Conservation (phyloP, 352 stramenopile species). For the Pythium folliculosum region DNA sequence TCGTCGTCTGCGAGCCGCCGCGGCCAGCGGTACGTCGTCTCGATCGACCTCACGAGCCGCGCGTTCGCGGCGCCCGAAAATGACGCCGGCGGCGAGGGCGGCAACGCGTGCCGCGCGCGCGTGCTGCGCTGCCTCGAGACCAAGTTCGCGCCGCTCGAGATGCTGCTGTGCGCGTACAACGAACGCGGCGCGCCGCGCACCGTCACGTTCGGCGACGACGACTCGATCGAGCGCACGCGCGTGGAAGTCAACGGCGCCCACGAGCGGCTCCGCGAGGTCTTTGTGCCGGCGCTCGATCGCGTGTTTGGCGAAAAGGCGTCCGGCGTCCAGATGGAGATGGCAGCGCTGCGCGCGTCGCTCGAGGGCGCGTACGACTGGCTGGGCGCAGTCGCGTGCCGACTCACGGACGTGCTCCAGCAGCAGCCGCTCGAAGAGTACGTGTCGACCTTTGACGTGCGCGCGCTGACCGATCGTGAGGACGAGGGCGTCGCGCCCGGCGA, state of each 20-base stretch:
- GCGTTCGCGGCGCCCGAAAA: constrained; percentile 28
- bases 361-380: constrained; percentile 77
- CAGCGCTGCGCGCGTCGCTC: constrained; percentile 33
- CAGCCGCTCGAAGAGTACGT: constrained; percentile 71
- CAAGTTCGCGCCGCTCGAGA: constrained; percentile 59
- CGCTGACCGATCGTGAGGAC: not conserved
- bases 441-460: constrained; percentile 57
- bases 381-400: constrained; percentile 61
- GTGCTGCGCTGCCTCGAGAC: constrained; percentile 47
- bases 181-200: constrained; percentile 58
- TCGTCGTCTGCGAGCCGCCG: constrained; percentile 9
- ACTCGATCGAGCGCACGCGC: constrained; percentile 57
- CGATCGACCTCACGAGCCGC: constrained; percentile 54
- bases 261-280: constrained; percentile 46
- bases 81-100: no score
- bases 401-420: constrained; percentile 57
- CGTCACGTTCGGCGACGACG: constrained; percentile 72
- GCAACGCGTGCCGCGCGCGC: constrained; percentile 30
- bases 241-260: constrained; percentile 58
- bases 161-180: constrained; percentile 79
- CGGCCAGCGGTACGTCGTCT: constrained; percentile 61
- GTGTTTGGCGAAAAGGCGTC: constrained; percentile 34
- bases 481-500: constrained; percentile 37
- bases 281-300: constrained; percentile 55
- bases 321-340: constrained; percentile 17